A percentile compares a stretch with the other conserved stretches of the same genome.
Evolutionary conservation across 2,329 filamentous ascomycete species (phyloP).

Genomic region (Calonectria hawksworthii): DNA sequence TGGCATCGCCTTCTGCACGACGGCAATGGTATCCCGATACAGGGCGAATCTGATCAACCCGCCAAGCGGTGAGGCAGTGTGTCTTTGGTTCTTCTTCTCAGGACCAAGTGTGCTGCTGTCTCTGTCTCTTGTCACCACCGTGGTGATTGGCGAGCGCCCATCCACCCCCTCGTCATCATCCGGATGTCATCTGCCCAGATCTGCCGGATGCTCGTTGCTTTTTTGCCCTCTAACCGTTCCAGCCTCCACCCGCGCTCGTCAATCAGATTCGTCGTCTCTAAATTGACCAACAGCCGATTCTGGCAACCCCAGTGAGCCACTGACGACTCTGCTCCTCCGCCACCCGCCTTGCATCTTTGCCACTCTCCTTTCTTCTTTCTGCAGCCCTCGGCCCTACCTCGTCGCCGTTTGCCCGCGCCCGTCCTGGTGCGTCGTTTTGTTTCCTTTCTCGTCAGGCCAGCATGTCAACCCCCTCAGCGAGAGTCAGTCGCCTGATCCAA

Average conservation of each 20-base stretch:
- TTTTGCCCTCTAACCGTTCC: background rate
- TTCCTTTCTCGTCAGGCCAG: background rate
- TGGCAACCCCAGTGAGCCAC: background rate
- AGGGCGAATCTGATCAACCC: background rate
- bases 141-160: background rate
- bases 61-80: background rate
- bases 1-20: conserved; percentile 5
- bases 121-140: background rate
- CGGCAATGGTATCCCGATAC: background rate
- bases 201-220: conserved; percentile 13
- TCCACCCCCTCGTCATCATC: background rate
- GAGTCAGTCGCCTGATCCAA: conserved; percentile 15
- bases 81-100: background rate
- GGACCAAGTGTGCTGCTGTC: background rate
- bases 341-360: conserved; percentile 1
- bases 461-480: background rate
- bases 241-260: background rate
- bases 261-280: background rate
- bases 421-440: conserved; percentile 5
- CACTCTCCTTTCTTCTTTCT: conserved; percentile 8
- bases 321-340: conserved; percentile 1
- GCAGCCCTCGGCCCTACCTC: conserved; percentile 14
- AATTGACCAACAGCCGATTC: conserved; percentile 1
- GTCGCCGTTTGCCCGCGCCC: background rate
- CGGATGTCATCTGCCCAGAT: conserved; percentile 12